Evolutionary conservation across 805 yeast genomes (phyloP).

Genomic region (Candida glaebosa): DNA sequence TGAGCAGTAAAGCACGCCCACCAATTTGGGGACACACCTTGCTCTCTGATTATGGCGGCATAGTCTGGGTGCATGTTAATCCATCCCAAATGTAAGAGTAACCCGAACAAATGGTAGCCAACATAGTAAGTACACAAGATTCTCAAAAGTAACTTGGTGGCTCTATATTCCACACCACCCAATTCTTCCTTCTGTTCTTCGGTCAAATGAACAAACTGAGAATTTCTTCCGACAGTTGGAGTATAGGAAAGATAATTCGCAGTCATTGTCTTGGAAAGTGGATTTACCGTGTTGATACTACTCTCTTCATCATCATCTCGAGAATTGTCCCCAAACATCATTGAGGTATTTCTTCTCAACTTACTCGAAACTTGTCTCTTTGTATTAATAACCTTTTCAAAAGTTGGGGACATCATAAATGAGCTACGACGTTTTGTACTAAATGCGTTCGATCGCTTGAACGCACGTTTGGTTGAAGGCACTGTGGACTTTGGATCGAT

Average conservation of each 20-base stretch:
- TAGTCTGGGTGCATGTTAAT: constrained; percentile 43
- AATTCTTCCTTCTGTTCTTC: constrained; percentile 87
- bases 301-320: constrained; percentile 11
- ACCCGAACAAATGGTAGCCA: constrained; percentile 65
- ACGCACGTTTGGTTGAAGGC: not conserved
- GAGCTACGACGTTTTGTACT: not conserved
- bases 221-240: constrained; percentile 91
- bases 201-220: constrained; percentile 79
- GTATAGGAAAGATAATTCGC: constrained; percentile 80
- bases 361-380: constrained; percentile 1
- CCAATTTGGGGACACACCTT: constrained; percentile 79
- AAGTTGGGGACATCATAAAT: constrained; percentile 41
- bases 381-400: constrained; percentile 33
- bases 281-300: constrained; percentile 5
- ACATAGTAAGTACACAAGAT: constrained; percentile 65
- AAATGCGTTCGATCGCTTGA: not conserved
- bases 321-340: constrained; percentile 2
- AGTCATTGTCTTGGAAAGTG: constrained; percentile 33
- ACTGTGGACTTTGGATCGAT: constrained; percentile 14
- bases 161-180: constrained; percentile 96
- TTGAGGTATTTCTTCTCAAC: constrained; percentile 1
- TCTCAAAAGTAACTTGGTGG: constrained; percentile 70
- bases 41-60: constrained; percentile 37
- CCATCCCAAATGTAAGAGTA: constrained; percentile 61
- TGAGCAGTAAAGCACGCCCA: constrained; percentile 87